Evolutionary conservation across 1,284 basidiomycete species (phyloP), one percentile per base, ranked within the genome.

Genomic region (Ganoderma multipileum): DNA sequence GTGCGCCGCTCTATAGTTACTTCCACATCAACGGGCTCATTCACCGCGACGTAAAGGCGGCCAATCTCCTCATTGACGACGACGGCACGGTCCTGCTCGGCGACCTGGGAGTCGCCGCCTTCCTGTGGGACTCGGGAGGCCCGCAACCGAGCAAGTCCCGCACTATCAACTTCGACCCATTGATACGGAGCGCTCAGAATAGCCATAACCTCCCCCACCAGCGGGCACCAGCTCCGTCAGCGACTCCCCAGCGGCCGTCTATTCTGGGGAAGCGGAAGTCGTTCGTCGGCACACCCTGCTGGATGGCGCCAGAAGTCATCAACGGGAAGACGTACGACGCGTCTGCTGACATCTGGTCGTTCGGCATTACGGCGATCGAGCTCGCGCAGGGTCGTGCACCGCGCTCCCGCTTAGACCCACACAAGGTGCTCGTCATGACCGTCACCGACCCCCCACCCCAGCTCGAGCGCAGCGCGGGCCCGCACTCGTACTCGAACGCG

Each of bases 221-320:
- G 50, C 54, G 65, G 42, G 23, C 63, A 39, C n/a, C 44, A 26
- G 20, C 68, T 71, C 71, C 66, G 73, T 4, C 72, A 71, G 38
- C 38, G 58, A 28, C 38, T 23, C 38, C 66, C 1, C 74, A 76
- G 69, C 57, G 69, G 14, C 75, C 74, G 3, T 69, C 73, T 30
- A 82, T 77, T 64, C 82, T 89, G 23, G 89, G 88, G 47, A 94
- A 92, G 74, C 86, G 94, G 67, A 94, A 92, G 78, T 94, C 91
- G 11, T 97, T 97, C 76, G 95, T 97, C 23, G 95, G 95, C 61
- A 97, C 95, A 87, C 95, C 95, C 0, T 95, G 93, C 76, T 97
- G 95, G 94, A 97, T 97, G 95, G 94, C 95, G 0, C 95, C 95
- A 2, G 95, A 97, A 74, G 87, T 97, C 33, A 94, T 97, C 60